These are phyloP conservation scores for Colletotrichum sidae DNA, from an alignment of 2,329 filamentous ascomycete genomes.

Conservation along the genomic window DNA sequence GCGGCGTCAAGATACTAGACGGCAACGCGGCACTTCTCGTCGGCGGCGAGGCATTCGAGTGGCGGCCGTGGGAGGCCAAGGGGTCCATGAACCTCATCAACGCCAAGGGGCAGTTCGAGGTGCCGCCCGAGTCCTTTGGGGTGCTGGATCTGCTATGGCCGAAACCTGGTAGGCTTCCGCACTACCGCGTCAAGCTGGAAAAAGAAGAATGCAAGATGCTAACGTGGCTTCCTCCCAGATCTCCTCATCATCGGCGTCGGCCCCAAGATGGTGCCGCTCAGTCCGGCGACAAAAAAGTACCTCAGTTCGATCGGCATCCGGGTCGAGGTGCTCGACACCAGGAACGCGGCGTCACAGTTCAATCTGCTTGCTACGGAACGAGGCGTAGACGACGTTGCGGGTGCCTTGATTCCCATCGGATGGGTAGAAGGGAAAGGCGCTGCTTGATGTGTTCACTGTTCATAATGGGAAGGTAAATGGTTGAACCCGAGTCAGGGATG, in stretches of 20 bases:
- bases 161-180: conserved; percentile 76
- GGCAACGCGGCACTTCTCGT: conserved; percentile 83
- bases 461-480: neutral
- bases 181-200: neutral
- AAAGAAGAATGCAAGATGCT: neutral
- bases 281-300: conserved; percentile 76
- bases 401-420: conserved; percentile 86
- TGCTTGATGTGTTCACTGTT: conserved; percentile 23
- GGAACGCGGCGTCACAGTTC: conserved; percentile 94
- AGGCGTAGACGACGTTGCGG: conserved; percentile 85
- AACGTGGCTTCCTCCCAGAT: conserved; percentile 63
- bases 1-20: conserved; percentile 76
- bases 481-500: conserved; percentile 11
- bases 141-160: conserved; percentile 85
- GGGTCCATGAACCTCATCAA: conserved; percentile 69
- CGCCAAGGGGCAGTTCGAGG: conserved; percentile 83
- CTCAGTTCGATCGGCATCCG: conserved; percentile 85
- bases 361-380: conserved; percentile 96
- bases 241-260: conserved; percentile 91
- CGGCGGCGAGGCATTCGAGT: conserved; percentile 87
- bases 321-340: conserved; percentile 89
- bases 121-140: conserved; percentile 77
- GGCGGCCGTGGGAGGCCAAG: conserved; percentile 81
- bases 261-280: conserved; percentile 78
- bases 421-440: conserved; percentile 74